Evolutionary conservation across 73 alveolate genomes (phyloP).

Genomic region (Paramecium sonneborni): DNA sequence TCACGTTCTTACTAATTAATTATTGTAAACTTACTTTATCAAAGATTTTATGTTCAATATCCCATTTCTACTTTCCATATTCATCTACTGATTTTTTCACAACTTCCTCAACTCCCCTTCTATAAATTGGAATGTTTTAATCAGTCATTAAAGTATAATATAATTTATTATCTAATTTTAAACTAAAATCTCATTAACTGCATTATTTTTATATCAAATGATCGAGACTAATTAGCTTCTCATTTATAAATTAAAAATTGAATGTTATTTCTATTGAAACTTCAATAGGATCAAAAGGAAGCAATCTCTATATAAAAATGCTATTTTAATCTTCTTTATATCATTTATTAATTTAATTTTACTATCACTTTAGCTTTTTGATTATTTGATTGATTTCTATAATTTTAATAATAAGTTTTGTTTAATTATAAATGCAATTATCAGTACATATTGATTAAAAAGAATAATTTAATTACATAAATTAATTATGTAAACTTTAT

Average conservation of each 20-base stretch:
- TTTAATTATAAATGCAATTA: neutral
- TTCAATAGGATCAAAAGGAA: no score
- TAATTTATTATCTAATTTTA: neutral
- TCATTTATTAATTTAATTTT: no score
- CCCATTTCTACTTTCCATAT: neutral
- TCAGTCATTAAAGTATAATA: neutral
- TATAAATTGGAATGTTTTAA: neutral
- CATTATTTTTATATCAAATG: no score
- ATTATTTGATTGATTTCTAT: neutral
- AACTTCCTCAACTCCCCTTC: conserved; percentile 30
- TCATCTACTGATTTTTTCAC: neutral
- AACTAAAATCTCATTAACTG: neutral
- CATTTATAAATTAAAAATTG: no score
- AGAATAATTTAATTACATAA: neutral
- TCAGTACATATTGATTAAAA: neutral
- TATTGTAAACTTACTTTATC: neutral
- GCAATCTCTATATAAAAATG: neutral
- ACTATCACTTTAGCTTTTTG: neutral
- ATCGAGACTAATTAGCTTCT: no score
- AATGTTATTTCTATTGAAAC: no score
- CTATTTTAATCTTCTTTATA: no score
- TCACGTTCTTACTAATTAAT: neutral
- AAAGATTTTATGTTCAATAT: neutral
- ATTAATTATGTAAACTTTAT: neutral
- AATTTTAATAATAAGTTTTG: no score